Evolutionary conservation across 2,329 filamentous ascomycete genomes (phyloP).

Genomic region (Aspergillus fischeri): DNA sequence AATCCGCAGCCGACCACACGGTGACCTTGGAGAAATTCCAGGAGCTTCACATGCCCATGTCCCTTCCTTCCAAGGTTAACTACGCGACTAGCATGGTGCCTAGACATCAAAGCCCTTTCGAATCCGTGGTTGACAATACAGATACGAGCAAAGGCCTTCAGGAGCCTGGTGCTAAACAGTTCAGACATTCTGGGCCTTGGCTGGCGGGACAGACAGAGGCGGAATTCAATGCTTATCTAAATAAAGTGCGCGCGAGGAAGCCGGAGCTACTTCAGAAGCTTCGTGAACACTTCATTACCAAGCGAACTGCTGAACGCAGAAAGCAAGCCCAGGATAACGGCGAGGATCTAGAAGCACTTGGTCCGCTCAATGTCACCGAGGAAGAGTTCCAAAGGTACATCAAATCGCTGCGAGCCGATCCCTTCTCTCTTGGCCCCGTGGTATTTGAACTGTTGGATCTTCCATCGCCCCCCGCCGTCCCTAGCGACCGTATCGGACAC

Average conservation of each 20-base stretch:
- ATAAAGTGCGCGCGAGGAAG: conserved; percentile 41
- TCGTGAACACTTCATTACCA: conserved; percentile 30
- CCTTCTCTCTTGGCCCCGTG: conserved; percentile 47
- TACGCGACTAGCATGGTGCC: conserved; percentile 26
- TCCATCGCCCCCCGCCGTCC: conserved; percentile 41
- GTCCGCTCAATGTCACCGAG: conserved; percentile 33
- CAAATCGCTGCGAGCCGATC: conserved; percentile 39
- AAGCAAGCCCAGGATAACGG: conserved; percentile 41
- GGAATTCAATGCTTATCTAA: conserved; percentile 52
- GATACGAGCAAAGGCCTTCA: conserved; percentile 29
- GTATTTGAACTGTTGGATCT: conserved; percentile 56
- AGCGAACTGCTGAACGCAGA: conserved; percentile 32
- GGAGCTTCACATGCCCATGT: conserved; percentile 71
- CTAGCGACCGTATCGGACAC: conserved; percentile 30
- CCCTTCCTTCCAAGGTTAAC: conserved; percentile 42
- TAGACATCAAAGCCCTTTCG: conserved; percentile 39
- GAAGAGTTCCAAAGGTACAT: conserved; percentile 46
- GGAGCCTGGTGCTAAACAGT: conserved; percentile 41
- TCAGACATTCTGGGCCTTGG: conserved; percentile 58
- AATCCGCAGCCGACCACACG: conserved; percentile 75
- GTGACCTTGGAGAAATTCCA: conserved; percentile 81
- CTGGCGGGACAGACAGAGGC: conserved; percentile 52
- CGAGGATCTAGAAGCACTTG: conserved; percentile 28
- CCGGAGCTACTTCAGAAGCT: conserved; percentile 36
- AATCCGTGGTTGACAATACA: conserved; percentile 44